A percentile compares a stretch with the other conserved stretches of the same genome.
Evolutionary conservation across 2,329 filamentous ascomycete genomes (phyloP).

Genomic region (Ceratocystis alfenasii): DNA sequence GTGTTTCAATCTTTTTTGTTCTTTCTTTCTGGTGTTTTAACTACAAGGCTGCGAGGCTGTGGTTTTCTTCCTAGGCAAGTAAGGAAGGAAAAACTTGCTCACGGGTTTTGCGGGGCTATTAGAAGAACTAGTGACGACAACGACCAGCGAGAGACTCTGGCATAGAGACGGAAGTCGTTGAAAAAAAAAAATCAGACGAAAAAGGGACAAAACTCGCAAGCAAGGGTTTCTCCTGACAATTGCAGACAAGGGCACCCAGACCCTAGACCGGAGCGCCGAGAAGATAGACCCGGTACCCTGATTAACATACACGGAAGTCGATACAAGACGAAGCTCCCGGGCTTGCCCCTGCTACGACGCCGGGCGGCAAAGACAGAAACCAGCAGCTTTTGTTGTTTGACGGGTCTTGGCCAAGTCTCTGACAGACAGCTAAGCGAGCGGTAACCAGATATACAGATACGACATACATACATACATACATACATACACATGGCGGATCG

Average conservation of each 20-base stretch:
- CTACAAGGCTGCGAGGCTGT: background rate
- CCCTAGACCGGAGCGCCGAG: too few relatives aligned
- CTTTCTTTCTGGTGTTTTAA: background rate
- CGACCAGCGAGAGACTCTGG: background rate
- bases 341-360: too few relatives aligned
- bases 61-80: background rate
- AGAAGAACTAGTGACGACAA: background rate
- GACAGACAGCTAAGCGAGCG: too few relatives aligned
- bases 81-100: background rate
- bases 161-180: too few relatives aligned
- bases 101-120: background rate
- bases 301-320: too few relatives aligned
- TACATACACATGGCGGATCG: background rate
- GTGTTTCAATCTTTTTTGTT: background rate
- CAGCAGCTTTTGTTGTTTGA: too few relatives aligned
- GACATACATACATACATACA: constrained; percentile 1
- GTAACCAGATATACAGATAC: background rate
- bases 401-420: too few relatives aligned
- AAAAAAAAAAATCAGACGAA: background rate
- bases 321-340: too few relatives aligned
- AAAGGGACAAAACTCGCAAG: background rate
- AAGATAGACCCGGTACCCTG: too few relatives aligned
- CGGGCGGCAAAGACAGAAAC: too few relatives aligned
- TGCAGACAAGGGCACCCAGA: too few relatives aligned
- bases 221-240: too few relatives aligned